These are phyloP conservation scores for Leccinum pellstonianum DNA, from an alignment of 768 basidiomycete genomes.

Conservation along the genomic window DNA sequence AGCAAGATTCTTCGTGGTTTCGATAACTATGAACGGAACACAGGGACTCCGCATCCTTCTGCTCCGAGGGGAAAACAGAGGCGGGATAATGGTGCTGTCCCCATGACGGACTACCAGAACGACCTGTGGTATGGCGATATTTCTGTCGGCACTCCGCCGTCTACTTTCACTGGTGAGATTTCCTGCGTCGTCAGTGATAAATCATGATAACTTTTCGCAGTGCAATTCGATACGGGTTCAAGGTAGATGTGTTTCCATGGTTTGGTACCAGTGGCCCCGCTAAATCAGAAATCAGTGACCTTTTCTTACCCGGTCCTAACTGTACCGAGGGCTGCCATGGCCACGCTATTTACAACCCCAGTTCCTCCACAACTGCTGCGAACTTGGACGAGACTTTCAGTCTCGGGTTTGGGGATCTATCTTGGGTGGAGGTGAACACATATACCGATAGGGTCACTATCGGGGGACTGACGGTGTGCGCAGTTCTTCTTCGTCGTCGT, in stretches of 20 bases:
- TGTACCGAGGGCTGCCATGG: conserved; percentile 27
- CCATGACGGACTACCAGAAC: not conserved
- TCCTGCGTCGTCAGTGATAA: not conserved
- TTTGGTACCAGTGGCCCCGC: not conserved
- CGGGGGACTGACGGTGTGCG: conserved; percentile 2
- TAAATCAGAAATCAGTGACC: conserved; percentile 15
- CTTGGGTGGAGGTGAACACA: conserved; percentile 1
- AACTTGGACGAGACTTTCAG: not conserved
- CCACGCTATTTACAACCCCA: conserved; percentile 34
- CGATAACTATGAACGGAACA: not conserved
- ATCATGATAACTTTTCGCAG: not conserved
- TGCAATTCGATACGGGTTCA: conserved; percentile 4
- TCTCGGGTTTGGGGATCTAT: not conserved
- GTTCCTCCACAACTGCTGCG: conserved; percentile 5
- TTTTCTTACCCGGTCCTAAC: conserved; percentile 25
- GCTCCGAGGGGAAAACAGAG: not conserved
- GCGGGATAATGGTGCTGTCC: not conserved
- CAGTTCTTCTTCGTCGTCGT: not conserved
- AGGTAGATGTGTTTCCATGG: conserved; percentile 3
- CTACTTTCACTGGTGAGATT: not conserved
- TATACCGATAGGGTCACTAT: conserved; percentile 9
- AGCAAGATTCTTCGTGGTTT: conserved; percentile 7
- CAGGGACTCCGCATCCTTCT: not conserved
- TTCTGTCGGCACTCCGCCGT: conserved; percentile 3
- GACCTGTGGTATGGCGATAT: conserved; percentile 13